Percentiles rank a stretch among this genome's conserved stretches.
These are phyloP conservation scores for Dissoconium aciculare DNA, from an alignment of 2,329 filamentous ascomycete species.

Conservation along the genomic window DNA sequence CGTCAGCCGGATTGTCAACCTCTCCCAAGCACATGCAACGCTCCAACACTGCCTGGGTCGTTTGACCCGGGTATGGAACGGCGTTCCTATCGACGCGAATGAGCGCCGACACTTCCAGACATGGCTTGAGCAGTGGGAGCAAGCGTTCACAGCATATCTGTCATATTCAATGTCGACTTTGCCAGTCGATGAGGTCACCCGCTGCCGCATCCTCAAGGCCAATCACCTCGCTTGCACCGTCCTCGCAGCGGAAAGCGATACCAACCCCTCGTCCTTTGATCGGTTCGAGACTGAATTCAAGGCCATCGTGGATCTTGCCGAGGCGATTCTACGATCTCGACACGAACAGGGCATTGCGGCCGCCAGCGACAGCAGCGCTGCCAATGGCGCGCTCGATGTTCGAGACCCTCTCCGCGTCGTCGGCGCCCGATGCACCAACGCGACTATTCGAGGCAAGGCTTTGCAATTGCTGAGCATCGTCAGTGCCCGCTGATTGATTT, in stretches of 20 bases:
- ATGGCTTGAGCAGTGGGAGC: slow-evolving; percentile 22
- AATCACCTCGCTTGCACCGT: slow-evolving; percentile 21
- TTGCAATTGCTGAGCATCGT: slow-evolving; percentile 8
- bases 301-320: slow-evolving; percentile 20
- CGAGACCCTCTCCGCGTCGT: slow-evolving; percentile 17
- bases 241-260: slow-evolving; percentile 15
- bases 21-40: slow-evolving; percentile 21
- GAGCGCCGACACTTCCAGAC: slow-evolving; percentile 13
- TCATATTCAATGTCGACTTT: slow-evolving; percentile 16
- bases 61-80: slow-evolving; percentile 13
- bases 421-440: slow-evolving; percentile 13
- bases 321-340: slow-evolving; percentile 12
- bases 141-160: slow-evolving; percentile 19
- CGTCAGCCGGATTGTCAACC: slow-evolving; percentile 14
- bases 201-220: slow-evolving; percentile 20
- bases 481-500: slow-evolving; percentile 2
- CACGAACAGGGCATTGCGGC: slow-evolving; percentile 6
- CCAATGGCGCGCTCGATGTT: slow-evolving; percentile 12
- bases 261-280: slow-evolving; percentile 8
- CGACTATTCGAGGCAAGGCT: slow-evolving; percentile 9
- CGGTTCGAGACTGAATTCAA: slow-evolving; percentile 17
- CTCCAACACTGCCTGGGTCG: slow-evolving; percentile 19
- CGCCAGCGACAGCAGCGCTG: slow-evolving; percentile 4
- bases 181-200: slow-evolving; percentile 16
- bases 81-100: slow-evolving; percentile 9